Conservation (phyloP, 768 basidiomycete genomes). For the Dioszegia crocea region DNA sequence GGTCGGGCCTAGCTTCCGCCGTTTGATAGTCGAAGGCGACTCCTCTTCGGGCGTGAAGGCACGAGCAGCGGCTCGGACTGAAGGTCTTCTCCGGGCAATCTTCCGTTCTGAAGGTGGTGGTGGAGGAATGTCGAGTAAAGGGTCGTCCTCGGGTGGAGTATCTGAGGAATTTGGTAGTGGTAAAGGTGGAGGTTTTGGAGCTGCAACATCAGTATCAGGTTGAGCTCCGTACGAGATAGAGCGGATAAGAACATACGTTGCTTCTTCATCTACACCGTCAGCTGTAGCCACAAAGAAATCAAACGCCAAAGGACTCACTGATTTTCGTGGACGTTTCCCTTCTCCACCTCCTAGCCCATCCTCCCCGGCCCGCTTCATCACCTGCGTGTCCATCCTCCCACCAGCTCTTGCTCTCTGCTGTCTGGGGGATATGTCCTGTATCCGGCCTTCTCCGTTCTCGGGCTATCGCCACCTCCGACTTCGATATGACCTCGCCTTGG, state of each 20-base stretch:
- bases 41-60: constrained; percentile 11
- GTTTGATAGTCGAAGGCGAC: constrained; percentile 16
- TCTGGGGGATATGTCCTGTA: too few relatives aligned
- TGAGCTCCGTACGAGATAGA: background rate
- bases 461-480: background rate
- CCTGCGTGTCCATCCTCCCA: background rate
- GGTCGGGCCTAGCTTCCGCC: constrained; percentile 6
- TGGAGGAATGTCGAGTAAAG: constrained; percentile 22
- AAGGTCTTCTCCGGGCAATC: constrained; percentile 41
- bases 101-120: constrained; percentile 44
- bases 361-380: background rate
- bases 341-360: constrained; percentile 4
- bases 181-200: background rate
- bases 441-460: background rate
- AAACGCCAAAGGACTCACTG: background rate
- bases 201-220: background rate
- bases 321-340: constrained; percentile 4
- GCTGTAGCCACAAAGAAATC: background rate
- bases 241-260: constrained; percentile 14
- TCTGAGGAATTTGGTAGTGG: constrained; percentile 22
- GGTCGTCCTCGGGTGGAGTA: constrained; percentile 32
- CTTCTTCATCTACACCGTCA: constrained; percentile 19
- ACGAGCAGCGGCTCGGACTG: constrained; percentile 29
- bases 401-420: too few relatives aligned
- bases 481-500: too few relatives aligned